Evolutionary conservation across 306 rosid species (phyloP).

Genomic region (cucumber (Cucumis sativus)): Cucumber_9930_V3 NC_026661.2:1506501-1507000

Average conservation of each 20-base stretch:
- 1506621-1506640: background rate
- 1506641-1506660: background rate
- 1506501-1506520: background rate
- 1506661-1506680: background rate
- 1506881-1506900: background rate
- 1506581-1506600: background rate
- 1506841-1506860: background rate
- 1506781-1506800: background rate
- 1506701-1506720: conserved; percentile 35
- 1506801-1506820: background rate
- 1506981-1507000: background rate
- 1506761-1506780: conserved; percentile 24
- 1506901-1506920: background rate
- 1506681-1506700: conserved; percentile 19
- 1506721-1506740: conserved; percentile 20
- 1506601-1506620: background rate
- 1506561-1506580: background rate
- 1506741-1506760: conserved; percentile 76
- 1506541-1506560: background rate
- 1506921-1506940: background rate
- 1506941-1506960: background rate
- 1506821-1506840: background rate
- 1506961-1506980: background rate
- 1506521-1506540: background rate
- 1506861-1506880: background rate